These are phyloP conservation scores for Candida incommunis DNA, from an alignment of 805 yeast genomes.

Conservation along the genomic window DNA sequence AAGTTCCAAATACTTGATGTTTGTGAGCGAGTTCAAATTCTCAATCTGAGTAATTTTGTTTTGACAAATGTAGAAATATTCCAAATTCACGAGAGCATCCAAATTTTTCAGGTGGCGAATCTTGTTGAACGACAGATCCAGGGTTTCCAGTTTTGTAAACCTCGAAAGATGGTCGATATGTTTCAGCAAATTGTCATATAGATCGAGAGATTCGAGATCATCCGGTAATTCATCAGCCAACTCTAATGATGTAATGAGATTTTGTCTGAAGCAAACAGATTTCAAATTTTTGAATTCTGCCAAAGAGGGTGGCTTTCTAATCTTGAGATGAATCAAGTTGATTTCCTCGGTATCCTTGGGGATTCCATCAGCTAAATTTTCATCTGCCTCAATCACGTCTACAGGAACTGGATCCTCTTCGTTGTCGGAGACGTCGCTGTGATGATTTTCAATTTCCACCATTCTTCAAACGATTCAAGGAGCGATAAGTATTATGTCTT, in stretches of 20 bases:
- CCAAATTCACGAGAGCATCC: constrained; percentile 44
- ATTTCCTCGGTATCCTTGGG: constrained; percentile 35
- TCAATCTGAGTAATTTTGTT: constrained; percentile 67
- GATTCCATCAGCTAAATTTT: constrained; percentile 35
- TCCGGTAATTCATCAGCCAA: constrained; percentile 50
- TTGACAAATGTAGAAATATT: constrained; percentile 73
- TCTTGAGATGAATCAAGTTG: constrained; percentile 46
- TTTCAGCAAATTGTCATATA: constrained; percentile 82
- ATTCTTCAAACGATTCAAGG: no score
- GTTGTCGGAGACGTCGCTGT: background rate
- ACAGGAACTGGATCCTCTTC: constrained; percentile 2
- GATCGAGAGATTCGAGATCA: constrained; percentile 61
- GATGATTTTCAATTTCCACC: background rate
- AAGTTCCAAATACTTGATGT: constrained; percentile 60
- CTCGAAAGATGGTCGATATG: constrained; percentile 58
- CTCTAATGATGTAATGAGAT: constrained; percentile 58
- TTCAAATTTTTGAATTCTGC: constrained; percentile 37
- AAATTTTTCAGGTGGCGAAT: constrained; percentile 75
- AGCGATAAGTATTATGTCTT: no score
- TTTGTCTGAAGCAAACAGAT: constrained; percentile 65
- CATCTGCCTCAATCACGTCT: constrained; percentile 42
- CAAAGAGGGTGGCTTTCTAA: constrained; percentile 36
- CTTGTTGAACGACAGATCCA: constrained; percentile 84
- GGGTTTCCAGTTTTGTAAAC: constrained; percentile 34
- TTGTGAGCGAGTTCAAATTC: constrained; percentile 40